Percentiles rank a stretch among this genome's conserved stretches.
Conservation (phyloP, 768 basidiomycete species). For the Rhodotorula paludigena region DNA sequence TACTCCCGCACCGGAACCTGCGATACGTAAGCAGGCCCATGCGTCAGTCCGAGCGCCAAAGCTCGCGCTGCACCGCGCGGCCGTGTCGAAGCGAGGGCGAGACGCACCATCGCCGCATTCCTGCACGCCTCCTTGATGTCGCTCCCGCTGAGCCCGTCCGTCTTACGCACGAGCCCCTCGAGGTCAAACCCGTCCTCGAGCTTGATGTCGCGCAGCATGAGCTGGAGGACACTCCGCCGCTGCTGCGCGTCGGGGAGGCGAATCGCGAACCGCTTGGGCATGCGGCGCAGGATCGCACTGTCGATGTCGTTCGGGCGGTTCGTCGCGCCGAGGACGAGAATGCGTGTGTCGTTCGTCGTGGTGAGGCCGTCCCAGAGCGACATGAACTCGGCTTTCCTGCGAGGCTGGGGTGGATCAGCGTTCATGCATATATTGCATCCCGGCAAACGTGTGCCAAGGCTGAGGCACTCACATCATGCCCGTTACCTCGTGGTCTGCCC, state of each 20-base stretch:
- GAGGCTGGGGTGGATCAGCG: neutral
- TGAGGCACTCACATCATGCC: conserved; percentile 62
- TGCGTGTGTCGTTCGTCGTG: conserved; percentile 54
- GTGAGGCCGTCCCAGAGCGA: conserved; percentile 82
- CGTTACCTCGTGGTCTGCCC: conserved; percentile 91
- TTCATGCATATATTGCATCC: no score
- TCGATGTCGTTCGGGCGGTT: conserved; percentile 92
- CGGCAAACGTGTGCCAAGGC: no score
- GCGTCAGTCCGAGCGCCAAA: neutral
- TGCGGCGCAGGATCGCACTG: conserved; percentile 73
- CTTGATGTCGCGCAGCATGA: conserved; percentile 78
- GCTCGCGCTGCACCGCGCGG: neutral
- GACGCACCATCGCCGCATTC: conserved; percentile 79
- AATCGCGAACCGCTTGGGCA: conserved; percentile 93
- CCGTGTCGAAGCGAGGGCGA: neutral
- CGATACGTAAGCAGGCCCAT: neutral
- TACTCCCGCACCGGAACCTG: conserved; percentile 60
- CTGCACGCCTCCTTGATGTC: conserved; percentile 88
- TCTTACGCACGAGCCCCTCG: conserved; percentile 59
- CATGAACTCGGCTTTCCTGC: conserved; percentile 49
- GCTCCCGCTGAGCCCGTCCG: conserved; percentile 77
- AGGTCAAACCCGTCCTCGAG: conserved; percentile 63
- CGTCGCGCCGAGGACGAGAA: conserved; percentile 70
- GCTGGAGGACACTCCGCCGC: conserved; percentile 70
- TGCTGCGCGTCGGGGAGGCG: conserved; percentile 72